phyloP scores from a whole-genome alignment of 2,329 filamentous ascomycete species.

The Periconia sp. region DNA sequence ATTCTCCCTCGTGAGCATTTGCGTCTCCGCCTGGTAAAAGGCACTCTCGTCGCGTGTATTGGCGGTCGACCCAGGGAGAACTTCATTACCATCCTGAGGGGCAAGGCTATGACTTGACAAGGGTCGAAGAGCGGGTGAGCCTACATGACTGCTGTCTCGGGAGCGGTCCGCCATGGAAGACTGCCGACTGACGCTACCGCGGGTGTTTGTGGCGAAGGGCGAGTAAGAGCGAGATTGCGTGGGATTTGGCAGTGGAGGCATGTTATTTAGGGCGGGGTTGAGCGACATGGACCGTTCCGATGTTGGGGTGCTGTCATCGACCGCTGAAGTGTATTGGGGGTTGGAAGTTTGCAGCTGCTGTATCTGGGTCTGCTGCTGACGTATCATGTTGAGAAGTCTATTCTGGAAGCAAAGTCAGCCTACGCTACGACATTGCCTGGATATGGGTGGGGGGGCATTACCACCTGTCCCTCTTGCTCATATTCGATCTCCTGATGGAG shows the following conservation, averaged over 20 bases:
- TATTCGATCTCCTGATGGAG: slow-evolving; percentile 80
- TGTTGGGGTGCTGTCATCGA: slow-evolving; percentile 60
- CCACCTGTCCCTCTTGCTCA: slow-evolving; percentile 79
- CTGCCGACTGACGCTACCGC: slow-evolving; percentile 49
- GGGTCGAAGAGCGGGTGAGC: slow-evolving; percentile 58
- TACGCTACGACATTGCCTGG: not conserved
- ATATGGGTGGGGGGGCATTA: slow-evolving; percentile 45
- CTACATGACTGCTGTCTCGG: slow-evolving; percentile 46
- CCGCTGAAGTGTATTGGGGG: slow-evolving; percentile 49
- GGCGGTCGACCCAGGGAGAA: slow-evolving; percentile 57
- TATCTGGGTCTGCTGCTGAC: slow-evolving; percentile 75
- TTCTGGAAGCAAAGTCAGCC: slow-evolving; percentile 57
- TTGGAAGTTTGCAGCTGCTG: slow-evolving; percentile 58
- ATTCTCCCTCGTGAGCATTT: slow-evolving; percentile 78
- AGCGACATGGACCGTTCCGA: slow-evolving; percentile 55
- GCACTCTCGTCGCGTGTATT: slow-evolving; percentile 69
- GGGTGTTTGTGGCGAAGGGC: slow-evolving; percentile 27
- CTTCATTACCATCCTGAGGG: slow-evolving; percentile 63
- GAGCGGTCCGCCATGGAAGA: slow-evolving; percentile 49
- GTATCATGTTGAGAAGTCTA: slow-evolving; percentile 77
- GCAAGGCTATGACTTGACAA: slow-evolving; percentile 51
- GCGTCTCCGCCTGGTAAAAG: slow-evolving; percentile 83
- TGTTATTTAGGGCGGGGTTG: slow-evolving; percentile 28
- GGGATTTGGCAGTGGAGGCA: slow-evolving; percentile 51
- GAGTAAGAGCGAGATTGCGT: slow-evolving; percentile 54